phyloP scores from a whole-genome alignment of 2,329 filamentous ascomycete species.

The Ophiostoma ulmi region DNA sequence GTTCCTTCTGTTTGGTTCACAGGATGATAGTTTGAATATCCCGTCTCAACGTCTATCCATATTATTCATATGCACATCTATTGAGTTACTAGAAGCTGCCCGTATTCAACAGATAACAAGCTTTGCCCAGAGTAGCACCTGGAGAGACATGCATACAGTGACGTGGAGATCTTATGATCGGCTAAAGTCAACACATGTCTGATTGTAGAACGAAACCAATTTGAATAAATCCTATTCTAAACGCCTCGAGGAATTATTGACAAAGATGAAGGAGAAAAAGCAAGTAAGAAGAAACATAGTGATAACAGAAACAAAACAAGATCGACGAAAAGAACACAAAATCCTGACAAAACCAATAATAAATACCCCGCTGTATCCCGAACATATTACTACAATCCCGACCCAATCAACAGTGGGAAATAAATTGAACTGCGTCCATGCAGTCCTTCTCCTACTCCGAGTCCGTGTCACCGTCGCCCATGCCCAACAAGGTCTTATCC shows the following conservation, averaged over 20 bases:
- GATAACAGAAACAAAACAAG: background rate
- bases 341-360: background rate
- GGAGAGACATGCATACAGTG: background rate
- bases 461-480: conserved; percentile 35
- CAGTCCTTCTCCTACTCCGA: conserved; percentile 30
- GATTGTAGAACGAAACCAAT: background rate
- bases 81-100: no score
- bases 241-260: background rate
- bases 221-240: background rate
- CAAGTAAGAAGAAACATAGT: background rate
- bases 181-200: background rate
- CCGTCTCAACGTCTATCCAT: no score
- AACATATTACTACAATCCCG: background rate
- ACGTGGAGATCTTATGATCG: background rate
- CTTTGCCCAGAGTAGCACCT: no score
- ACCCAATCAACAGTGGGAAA: background rate
- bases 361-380: conserved; percentile 1
- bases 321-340: background rate
- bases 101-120: no score
- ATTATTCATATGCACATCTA: no score
- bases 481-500: conserved; percentile 36
- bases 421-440: background rate
- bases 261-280: background rate
- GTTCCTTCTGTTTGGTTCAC: no score
- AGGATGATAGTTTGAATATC: no score